Conservation (phyloP, 345 rosid species). For the Boechera divaricarpa region DNA sequence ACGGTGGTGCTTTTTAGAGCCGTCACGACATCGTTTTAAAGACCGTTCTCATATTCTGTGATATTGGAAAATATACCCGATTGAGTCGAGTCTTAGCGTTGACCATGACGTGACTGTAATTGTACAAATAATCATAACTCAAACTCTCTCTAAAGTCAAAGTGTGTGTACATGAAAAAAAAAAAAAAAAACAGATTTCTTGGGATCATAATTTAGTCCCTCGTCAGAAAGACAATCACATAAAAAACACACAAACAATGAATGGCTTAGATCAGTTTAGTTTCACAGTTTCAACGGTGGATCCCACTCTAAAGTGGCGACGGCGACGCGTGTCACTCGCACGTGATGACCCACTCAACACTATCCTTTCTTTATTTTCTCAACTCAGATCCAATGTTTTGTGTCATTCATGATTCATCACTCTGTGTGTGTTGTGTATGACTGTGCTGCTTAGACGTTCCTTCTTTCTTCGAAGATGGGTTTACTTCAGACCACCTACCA, state of each 20-base stretch:
- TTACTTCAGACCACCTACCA: neutral
- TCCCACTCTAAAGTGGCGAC: slow-evolving; percentile 28
- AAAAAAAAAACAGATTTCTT: neutral
- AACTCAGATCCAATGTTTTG: slow-evolving; percentile 33
- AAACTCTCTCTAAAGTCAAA: neutral
- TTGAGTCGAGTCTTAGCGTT: slow-evolving; percentile 13
- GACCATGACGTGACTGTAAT: slow-evolving; percentile 38
- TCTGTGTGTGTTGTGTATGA: neutral
- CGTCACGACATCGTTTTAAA: slow-evolving; percentile 42
- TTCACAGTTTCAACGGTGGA: slow-evolving; percentile 23
- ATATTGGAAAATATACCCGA: slow-evolving; percentile 20
- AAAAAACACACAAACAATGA: slow-evolving; percentile 8
- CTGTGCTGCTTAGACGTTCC: neutral
- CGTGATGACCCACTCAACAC: slow-evolving; percentile 39
- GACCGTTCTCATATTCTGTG: slow-evolving; percentile 29
- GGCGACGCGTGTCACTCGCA: slow-evolving; percentile 42
- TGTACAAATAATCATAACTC: slow-evolving; percentile 23
- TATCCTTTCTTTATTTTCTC: slow-evolving; percentile 5
- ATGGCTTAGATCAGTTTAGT: slow-evolving; percentile 29
- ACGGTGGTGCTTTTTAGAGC: slow-evolving; percentile 44
- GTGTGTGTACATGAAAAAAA: neutral
- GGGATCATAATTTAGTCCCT: neutral
- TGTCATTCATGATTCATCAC: slow-evolving; percentile 11
- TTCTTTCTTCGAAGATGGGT: slow-evolving; percentile 28
- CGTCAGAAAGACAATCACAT: neutral